phyloP scores from a whole-genome alignment of 1,284 basidiomycete genomes.

The Irpex rosettiformis region DNA sequence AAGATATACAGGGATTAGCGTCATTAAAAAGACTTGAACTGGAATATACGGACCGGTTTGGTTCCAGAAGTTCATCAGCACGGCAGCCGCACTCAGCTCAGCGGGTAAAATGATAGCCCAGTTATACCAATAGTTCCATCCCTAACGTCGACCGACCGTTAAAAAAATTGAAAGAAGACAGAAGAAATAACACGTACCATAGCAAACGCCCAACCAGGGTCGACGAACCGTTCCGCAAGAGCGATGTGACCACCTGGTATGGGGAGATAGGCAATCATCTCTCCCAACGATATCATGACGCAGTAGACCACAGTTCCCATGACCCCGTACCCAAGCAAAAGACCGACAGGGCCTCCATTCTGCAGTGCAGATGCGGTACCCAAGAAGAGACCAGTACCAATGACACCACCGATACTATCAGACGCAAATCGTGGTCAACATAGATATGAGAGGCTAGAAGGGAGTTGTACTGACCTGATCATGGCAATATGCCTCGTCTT shows the following conservation, averaged over 20 bases:
- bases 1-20: background rate
- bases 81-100: conserved; percentile 62
- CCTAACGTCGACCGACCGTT: conserved; percentile 22
- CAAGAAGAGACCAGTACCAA: conserved; percentile 70
- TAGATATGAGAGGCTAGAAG: background rate
- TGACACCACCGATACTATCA: conserved; percentile 48
- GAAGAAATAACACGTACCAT: conserved; percentile 32
- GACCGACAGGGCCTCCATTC: conserved; percentile 57
- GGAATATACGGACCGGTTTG: conserved; percentile 9
- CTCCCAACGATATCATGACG: conserved; percentile 43
- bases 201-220: conserved; percentile 65
- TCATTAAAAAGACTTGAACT: background rate
- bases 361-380: conserved; percentile 57
- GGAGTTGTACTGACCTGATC: conserved; percentile 30
- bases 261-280: conserved; percentile 71
- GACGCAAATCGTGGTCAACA: background rate
- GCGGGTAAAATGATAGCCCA: conserved; percentile 54
- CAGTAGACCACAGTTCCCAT: conserved; percentile 63
- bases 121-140: conserved; percentile 70
- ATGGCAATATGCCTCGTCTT: conserved; percentile 39
- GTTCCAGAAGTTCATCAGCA: conserved; percentile 65
- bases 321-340: conserved; percentile 57
- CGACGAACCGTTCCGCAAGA: conserved; percentile 67
- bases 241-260: conserved; percentile 68
- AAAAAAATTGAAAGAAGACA: background rate